Evolutionary conservation across 1,139 yeast genomes (phyloP), one percentile per base, ranked within the genome.

Genomic region (Diutina ranongensis): DNA sequence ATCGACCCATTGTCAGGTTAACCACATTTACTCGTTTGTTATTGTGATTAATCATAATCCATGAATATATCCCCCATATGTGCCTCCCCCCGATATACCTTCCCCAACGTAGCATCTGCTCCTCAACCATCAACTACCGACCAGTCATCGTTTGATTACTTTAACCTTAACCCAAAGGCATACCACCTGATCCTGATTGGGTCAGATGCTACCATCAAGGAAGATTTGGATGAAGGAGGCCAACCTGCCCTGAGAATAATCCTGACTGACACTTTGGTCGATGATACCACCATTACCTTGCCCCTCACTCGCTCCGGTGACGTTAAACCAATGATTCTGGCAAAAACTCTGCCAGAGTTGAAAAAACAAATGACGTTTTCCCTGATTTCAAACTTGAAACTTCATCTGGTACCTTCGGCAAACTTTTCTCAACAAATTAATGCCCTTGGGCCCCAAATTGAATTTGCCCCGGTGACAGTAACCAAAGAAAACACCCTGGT

Each of bases 401-500:
- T 35, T 7, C 40, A 35, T 20, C 32, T 25, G 42, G 32, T 25
- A n/a, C 42, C 42, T 8, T 15, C 20, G 33, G 7, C 42, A 1
- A 38, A 38, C 18, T 38, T 15, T n/a, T 19, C 16, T 18, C 19
- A 7, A 3, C 31, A 38, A 16, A 38, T 25, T 25, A n/a, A 12
- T 19, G 21, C n/a, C 4, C 18, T 38, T n/a, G 21, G 31, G n/a
- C n/a, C 28, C n/a, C 21, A 21, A 21, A 20, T 38, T 3, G 20
- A 7, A 25, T 38, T 38, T 16, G 34, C 34, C 13, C 34, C 34
- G 4, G 32, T 38, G 7, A n/a, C n/a, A 8, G n/a, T 18, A 4
- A 18, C 27, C 40, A 21, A 63, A 44, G 53, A 65, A 19, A 4
- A 20, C 16, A 16, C 22, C 9, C 40, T 20, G 40, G 57, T 83